These are phyloP conservation scores for Pittosporum tobira DNA, from an alignment of 129 eudicot genomes.

Conservation along the genomic window DNA sequence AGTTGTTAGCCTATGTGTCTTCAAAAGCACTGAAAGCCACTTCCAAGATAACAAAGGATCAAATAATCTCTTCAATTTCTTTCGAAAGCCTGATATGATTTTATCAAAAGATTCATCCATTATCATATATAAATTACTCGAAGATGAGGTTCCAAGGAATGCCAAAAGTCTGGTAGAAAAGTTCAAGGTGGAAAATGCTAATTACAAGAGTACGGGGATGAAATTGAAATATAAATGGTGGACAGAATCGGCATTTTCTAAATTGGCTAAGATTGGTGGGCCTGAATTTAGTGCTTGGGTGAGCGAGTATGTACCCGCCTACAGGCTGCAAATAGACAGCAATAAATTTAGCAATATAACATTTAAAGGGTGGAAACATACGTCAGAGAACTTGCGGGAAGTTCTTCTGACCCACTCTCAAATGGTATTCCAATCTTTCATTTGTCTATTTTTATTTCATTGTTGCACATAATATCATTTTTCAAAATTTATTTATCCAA, in stretches of 20 bases:
- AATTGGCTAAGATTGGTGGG: constrained; percentile 82
- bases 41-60: constrained; percentile 28
- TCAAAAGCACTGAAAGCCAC: constrained; percentile 49
- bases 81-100: constrained; percentile 38
- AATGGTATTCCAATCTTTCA: constrained; percentile 54
- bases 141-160: constrained; percentile 61
- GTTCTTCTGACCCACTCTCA: constrained; percentile 85
- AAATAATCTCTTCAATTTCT: constrained; percentile 29
- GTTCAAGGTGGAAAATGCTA: constrained; percentile 33
- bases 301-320: constrained; percentile 66
- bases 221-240: constrained; percentile 39
- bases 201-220: constrained; percentile 20
- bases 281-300: constrained; percentile 67
- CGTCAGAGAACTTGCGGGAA: constrained; percentile 48
- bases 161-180: constrained; percentile 48
- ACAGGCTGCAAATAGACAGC: constrained; percentile 48
- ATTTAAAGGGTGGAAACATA: constrained; percentile 65
- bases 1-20: constrained; percentile 58
- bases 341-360: constrained; percentile 34
- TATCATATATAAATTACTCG: constrained; percentile 41
- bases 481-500: too few relatives aligned
- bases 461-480: too few relatives aligned
- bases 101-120: constrained; percentile 60
- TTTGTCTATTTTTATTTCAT: background rate
- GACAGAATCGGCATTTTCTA: constrained; percentile 29